phyloP scores from a whole-genome alignment of 768 basidiomycete species.

The Cubamyces sp. region DNA sequence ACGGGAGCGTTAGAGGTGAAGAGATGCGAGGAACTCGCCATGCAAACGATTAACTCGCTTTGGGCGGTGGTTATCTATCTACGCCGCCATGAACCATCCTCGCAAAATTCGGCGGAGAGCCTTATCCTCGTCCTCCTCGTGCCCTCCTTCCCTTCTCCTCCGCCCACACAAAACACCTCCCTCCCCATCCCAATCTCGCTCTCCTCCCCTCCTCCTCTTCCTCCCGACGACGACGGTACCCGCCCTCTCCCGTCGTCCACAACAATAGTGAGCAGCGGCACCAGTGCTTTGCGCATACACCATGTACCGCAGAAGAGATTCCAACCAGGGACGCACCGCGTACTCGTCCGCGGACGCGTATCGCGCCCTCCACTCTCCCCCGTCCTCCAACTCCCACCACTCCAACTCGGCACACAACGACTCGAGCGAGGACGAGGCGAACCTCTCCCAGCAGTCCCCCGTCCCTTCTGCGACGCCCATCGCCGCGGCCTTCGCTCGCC shows the following conservation, averaged over 20 bases:
- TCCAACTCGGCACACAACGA: slow-evolving; percentile 25
- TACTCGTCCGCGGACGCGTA: slow-evolving; percentile 36
- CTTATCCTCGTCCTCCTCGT: slow-evolving; percentile 20
- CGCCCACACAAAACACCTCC: slow-evolving; percentile 17
- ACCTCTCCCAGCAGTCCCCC: slow-evolving; percentile 23
- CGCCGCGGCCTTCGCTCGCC: slow-evolving; percentile 19
- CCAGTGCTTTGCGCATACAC: not conserved
- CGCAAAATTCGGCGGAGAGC: slow-evolving; percentile 8
- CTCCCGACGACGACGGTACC: slow-evolving; percentile 4
- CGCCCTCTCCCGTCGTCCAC: not conserved
- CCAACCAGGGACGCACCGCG: slow-evolving; percentile 22
- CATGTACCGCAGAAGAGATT: slow-evolving; percentile 26
- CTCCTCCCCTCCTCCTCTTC: slow-evolving; percentile 5
- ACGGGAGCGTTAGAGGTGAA: not conserved
- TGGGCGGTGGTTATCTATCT: slow-evolving; percentile 9
- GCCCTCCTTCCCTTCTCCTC: slow-evolving; percentile 19
- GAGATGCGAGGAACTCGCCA: not conserved
- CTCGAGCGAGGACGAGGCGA: slow-evolving; percentile 31
- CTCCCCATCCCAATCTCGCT: not conserved
- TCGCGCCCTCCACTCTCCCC: slow-evolving; percentile 28
- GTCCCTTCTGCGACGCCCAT: slow-evolving; percentile 21
- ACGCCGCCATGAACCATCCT: not conserved
- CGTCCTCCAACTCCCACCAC: slow-evolving; percentile 22
- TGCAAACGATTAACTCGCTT: too few relatives aligned
- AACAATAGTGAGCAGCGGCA: slow-evolving; percentile 11